A percentile compares a stretch with the other conserved stretches of the same genome.
Conservation (phyloP, 2,329 filamentous ascomycete genomes). For the Niveomyces coronatus region DNA sequence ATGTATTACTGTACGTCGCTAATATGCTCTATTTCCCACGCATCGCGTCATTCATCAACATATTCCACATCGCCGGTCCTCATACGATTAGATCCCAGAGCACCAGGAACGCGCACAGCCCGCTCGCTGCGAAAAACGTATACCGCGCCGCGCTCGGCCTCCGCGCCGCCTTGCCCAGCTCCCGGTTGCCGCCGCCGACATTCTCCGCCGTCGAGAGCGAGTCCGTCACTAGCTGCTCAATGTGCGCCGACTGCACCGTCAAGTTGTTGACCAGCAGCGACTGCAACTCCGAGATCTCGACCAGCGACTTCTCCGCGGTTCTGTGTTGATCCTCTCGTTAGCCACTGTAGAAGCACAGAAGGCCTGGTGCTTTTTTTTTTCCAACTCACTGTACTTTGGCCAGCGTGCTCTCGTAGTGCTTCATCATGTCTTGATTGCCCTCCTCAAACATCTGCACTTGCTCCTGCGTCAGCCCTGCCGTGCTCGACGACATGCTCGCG, state of each 20-base stretch:
- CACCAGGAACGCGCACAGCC: constrained; percentile 63
- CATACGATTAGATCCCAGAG: constrained; percentile 65
- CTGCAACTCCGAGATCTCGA: constrained; percentile 90
- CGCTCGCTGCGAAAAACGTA: constrained; percentile 71
- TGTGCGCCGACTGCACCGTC: constrained; percentile 74
- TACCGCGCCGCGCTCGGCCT: constrained; percentile 62
- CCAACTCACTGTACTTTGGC: constrained; percentile 75
- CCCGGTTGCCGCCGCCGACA: constrained; percentile 78
- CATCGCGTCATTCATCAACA: no score
- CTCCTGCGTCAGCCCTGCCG: constrained; percentile 62
- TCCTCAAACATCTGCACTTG: constrained; percentile 89
- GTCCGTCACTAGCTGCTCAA: constrained; percentile 79
- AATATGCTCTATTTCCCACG: no score
- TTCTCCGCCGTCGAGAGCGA: constrained; percentile 76
- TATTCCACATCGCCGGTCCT: constrained; percentile 1
- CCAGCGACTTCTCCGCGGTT: constrained; percentile 76
- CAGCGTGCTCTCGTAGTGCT: constrained; percentile 87
- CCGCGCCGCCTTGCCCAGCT: constrained; percentile 74
- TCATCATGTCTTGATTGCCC: constrained; percentile 86
- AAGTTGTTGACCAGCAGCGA: constrained; percentile 81
- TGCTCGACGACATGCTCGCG: constrained; percentile 14
- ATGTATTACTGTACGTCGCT: constrained; percentile 6
- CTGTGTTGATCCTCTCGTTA: constrained; percentile 31
- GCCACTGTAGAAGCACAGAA: no score
- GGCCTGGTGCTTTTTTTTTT: constrained; percentile 15